phyloP scores from a whole-genome alignment of 768 basidiomycete species.

The Brasilioporus rufonigricans region DNA sequence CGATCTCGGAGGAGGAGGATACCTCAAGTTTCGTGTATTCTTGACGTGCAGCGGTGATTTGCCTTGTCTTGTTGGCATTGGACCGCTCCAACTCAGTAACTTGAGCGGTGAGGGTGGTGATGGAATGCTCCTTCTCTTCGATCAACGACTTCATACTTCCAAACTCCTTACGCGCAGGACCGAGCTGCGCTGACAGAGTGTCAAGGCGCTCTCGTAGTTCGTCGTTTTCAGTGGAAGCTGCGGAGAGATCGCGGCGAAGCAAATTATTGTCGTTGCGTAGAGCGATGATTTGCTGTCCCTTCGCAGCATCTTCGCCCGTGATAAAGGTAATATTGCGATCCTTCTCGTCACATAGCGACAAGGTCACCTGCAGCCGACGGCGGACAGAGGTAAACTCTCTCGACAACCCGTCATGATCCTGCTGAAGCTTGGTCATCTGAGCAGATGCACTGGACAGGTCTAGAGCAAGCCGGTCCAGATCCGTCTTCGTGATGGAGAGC shows the following conservation, averaged over 20 bases:
- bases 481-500: constrained; percentile 1
- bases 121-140: background rate
- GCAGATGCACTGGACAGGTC: constrained; percentile 2
- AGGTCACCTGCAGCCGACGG: background rate
- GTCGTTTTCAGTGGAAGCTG: background rate
- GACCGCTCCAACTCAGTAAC: background rate
- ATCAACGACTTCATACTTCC: background rate
- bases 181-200: background rate
- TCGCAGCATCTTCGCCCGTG: background rate
- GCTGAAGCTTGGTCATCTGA: background rate
- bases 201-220: background rate
- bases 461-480: constrained; percentile 4
- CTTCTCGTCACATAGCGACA: background rate
- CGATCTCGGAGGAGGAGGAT: background rate
- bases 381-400: background rate
- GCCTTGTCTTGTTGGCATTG: background rate
- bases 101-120: background rate
- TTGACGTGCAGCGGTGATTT: background rate
- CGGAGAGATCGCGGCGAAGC: background rate
- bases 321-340: background rate
- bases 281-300: background rate
- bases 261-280: background rate
- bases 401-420: background rate
- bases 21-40: background rate
- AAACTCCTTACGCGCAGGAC: background rate